phyloP scores from a whole-genome alignment of 164 flowering plant species.

The Vitis rotundifolia region DNA sequence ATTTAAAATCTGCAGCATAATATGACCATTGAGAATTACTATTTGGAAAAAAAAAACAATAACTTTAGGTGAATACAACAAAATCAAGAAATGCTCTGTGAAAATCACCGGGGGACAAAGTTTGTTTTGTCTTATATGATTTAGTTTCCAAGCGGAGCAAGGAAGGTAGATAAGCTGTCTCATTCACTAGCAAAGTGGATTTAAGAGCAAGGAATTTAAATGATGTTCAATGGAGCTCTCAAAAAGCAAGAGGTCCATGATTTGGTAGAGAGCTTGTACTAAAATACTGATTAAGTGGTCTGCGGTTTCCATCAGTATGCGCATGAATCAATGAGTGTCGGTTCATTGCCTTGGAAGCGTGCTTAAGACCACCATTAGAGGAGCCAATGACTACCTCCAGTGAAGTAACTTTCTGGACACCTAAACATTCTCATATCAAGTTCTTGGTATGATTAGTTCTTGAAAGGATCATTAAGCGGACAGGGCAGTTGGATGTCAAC shows the following conservation, averaged over 20 bases:
- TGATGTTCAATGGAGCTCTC: conserved; percentile 1
- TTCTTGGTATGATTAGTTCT: not conserved
- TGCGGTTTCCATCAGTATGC: not conserved
- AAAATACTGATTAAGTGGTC: not conserved
- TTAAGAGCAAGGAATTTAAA: not conserved
- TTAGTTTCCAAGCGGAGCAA: not conserved
- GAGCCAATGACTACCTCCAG: not conserved
- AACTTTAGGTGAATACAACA: too few relatives aligned
- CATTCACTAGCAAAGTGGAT: conserved; percentile 2
- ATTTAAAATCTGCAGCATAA: not conserved
- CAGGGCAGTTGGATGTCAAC: too few relatives aligned
- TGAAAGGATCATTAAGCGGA: too few relatives aligned
- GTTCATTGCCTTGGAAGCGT: not conserved
- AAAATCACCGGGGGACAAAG: not conserved
- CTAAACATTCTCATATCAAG: not conserved
- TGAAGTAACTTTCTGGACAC: not conserved
- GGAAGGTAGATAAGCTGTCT: conserved; percentile 13
- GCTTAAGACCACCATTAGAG: not conserved
- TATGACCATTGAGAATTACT: too few relatives aligned
- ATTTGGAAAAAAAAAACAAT: too few relatives aligned
- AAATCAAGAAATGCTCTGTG: too few relatives aligned
- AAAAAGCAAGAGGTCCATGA: not conserved
- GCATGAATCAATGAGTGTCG: not conserved
- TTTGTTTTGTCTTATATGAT: not conserved
- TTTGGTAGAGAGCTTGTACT: conserved; percentile 1